Conservation (phyloP, 306 rosid genomes). For the Crataegus laevigata region DNA sequence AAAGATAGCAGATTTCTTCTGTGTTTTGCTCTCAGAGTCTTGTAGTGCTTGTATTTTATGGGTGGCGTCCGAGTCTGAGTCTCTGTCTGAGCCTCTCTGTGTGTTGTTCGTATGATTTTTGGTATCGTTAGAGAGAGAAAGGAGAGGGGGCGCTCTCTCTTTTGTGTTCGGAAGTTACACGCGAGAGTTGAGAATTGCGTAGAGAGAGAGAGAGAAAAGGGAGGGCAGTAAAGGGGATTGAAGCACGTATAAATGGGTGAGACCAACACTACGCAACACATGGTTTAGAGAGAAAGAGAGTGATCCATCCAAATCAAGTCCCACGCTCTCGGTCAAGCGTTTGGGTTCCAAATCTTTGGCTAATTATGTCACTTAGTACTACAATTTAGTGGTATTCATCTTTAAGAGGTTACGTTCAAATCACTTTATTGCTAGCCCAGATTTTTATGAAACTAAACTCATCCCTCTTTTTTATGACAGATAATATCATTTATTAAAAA, state of each 20-base stretch:
- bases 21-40: background rate
- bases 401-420: too few species aligned
- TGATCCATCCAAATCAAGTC: background rate
- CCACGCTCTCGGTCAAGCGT: background rate
- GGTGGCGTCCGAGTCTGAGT: background rate
- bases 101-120: background rate
- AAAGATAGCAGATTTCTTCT: background rate
- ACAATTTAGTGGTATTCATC: fast-evolving
- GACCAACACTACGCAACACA: background rate
- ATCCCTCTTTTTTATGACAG: fast-evolving
- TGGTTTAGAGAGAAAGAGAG: background rate
- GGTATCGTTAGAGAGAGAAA: background rate
- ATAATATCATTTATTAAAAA: too few species aligned
- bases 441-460: fast-evolving
- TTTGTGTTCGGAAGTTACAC: slow-evolving; percentile 26
- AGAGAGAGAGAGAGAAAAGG: background rate
- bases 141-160: background rate
- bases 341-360: background rate
- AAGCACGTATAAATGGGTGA: background rate
- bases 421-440: fast-evolving
- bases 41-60: background rate
- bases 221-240: background rate
- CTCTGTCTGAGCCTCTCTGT: slow-evolving; percentile 1
- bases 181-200: slow-evolving; percentile 10
- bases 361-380: background rate